These are phyloP conservation scores for Arabis hirsuta DNA, from an alignment of 345 rosid genomes.

Conservation along the genomic window DNA sequence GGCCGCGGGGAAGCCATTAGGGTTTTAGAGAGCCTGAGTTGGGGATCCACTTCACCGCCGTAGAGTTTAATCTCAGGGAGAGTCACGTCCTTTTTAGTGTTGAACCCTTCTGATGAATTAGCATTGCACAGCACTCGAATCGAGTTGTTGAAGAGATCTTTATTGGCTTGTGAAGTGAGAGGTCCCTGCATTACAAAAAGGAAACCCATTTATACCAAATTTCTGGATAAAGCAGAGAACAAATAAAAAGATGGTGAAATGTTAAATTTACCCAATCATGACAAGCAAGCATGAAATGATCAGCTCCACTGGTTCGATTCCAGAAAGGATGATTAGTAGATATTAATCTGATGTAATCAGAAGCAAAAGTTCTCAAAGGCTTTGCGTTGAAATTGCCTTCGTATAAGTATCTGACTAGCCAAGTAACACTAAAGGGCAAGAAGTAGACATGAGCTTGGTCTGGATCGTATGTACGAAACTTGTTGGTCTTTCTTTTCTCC, in stretches of 20 bases:
- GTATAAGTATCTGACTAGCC: constrained; percentile 76
- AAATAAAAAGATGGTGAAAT: neutral
- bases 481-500: constrained; percentile 52
- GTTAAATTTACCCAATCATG: constrained; percentile 74
- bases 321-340: constrained; percentile 76
- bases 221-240: neutral
- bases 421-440: constrained; percentile 83
- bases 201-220: neutral
- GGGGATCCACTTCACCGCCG: constrained; percentile 52
- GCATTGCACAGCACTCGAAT: constrained; percentile 93
- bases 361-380: constrained; percentile 62
- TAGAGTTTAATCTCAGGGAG: constrained; percentile 75
- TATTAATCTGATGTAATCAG: constrained; percentile 65
- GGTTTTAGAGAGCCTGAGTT: constrained; percentile 54
- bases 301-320: constrained; percentile 79
- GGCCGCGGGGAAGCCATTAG: constrained; percentile 48
- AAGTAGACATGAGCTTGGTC: constrained; percentile 71
- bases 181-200: constrained; percentile 64
- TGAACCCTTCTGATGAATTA: constrained; percentile 90
- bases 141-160: constrained; percentile 60
- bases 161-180: constrained; percentile 57
- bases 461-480: constrained; percentile 63
- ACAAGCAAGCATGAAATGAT: constrained; percentile 90
- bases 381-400: constrained; percentile 41
- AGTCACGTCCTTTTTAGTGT: constrained; percentile 72